Evolutionary conservation across 805 yeast genomes (phyloP), one percentile per base, ranked within the genome.

Genomic region (Candida succiphila): DNA sequence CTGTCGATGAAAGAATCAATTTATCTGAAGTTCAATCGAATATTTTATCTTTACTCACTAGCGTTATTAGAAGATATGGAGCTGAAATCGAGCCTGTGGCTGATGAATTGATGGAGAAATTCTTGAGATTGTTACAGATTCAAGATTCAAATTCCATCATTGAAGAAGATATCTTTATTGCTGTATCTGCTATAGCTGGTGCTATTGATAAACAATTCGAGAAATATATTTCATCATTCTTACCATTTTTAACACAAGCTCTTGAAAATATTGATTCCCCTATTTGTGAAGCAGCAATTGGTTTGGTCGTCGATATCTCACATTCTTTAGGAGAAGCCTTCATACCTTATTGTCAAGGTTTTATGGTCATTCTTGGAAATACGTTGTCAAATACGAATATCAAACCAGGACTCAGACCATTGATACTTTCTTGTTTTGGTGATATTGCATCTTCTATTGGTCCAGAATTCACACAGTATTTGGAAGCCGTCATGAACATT

Each of bases 121-220:
- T 89, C 49, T 62, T 88, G 51, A 78, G 74, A 49, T 63, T 92
- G 49, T 65, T 92, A 51, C 71, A 70, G 37, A 46, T 61, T 12
- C 72, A 67, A 46, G 71, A 75, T 50, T 44, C 79, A 31, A 78
- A 78, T 56, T 61, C 86, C 32, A 78, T 89, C 35, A 56, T 56
- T 29, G 98, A 92, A 56, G 98, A 92, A 60, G 98, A 92, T 55
- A 76, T 92, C 7, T 84, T 87, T 56, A 84, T 86, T 52, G 94
- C 95, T 13, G 75, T 92, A 42, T 81, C 95, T 24, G 84, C 97
- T 0, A 71, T 92, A 39, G 92, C 97, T 3, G 70, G 82, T 27
- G 81, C 95, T 2, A 61, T 84, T 43, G 94, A 81, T 36, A 68
- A 63, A 27, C 65, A 67, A 17, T 92, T 92, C 53, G 67, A 67